These are phyloP conservation scores for Monosporascus sp. DNA, from an alignment of 2,329 filamentous ascomycete species.

Conservation along the genomic window DNA sequence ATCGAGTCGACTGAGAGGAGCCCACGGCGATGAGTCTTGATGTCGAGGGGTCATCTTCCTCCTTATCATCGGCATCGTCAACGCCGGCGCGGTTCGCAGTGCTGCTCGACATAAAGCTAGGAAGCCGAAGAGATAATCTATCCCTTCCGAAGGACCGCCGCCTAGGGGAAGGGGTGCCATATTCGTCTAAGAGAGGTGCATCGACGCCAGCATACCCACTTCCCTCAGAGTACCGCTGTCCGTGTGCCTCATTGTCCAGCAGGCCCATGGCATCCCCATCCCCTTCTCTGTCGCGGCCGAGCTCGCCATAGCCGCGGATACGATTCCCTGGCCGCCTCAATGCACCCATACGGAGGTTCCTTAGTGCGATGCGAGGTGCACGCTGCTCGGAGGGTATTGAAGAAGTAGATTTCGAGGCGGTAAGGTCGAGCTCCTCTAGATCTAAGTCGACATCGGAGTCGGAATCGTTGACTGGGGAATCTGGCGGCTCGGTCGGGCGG, in stretches of 20 bases:
- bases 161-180: slow-evolving; percentile 26
- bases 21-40: slow-evolving; percentile 75
- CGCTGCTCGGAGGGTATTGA: slow-evolving; percentile 46
- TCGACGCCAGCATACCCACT: slow-evolving; percentile 63
- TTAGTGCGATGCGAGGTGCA: slow-evolving; percentile 61
- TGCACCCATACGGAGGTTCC: slow-evolving; percentile 63
- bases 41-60: slow-evolving; percentile 59
- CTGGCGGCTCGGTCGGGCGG: slow-evolving; percentile 55
- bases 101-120: slow-evolving; percentile 57
- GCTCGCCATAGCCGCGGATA: slow-evolving; percentile 53
- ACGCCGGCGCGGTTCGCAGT: slow-evolving; percentile 35
- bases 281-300: slow-evolving; percentile 51
- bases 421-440: slow-evolving; percentile 72
- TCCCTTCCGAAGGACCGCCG: slow-evolving; percentile 35
- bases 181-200: slow-evolving; percentile 61
- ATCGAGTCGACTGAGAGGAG: slow-evolving; percentile 65
- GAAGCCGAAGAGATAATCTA: slow-evolving; percentile 52
- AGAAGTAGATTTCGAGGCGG: slow-evolving; percentile 37
- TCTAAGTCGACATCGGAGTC: slow-evolving; percentile 76
- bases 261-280: slow-evolving; percentile 64
- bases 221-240: slow-evolving; percentile 53
- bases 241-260: slow-evolving; percentile 55
- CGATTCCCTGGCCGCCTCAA: slow-evolving; percentile 52
- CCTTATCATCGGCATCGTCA: slow-evolving; percentile 43
- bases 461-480: slow-evolving; percentile 62